Evolutionary conservation across 179 eudicot species (phyloP).

Genomic region (Carnegiea gigantea): DNA sequence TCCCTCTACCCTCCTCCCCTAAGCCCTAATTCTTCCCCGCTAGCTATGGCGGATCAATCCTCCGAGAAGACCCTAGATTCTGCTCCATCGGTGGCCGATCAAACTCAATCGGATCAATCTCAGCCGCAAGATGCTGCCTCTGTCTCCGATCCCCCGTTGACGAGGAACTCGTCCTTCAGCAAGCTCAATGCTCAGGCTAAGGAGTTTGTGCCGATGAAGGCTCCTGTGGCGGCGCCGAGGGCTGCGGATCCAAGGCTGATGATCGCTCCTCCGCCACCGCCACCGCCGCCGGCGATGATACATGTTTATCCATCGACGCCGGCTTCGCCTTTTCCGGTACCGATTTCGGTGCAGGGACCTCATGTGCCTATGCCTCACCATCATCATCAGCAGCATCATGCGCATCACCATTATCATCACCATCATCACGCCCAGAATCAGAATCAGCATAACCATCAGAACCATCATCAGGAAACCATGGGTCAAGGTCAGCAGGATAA

Average conservation of each 20-base stretch:
- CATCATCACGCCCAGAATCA: constrained; percentile 18
- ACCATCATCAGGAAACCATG: constrained; percentile 27
- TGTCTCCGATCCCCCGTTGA: constrained; percentile 32
- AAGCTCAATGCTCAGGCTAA: constrained; percentile 78
- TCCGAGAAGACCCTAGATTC: constrained; percentile 28
- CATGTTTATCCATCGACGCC: constrained; percentile 36
- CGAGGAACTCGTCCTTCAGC: constrained; percentile 49
- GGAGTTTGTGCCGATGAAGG: constrained; percentile 63
- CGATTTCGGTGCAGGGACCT: constrained; percentile 32
- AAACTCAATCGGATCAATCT: background rate
- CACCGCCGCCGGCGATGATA: constrained; percentile 32
- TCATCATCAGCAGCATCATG: constrained; percentile 20
- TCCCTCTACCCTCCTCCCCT: background rate
- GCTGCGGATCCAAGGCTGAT: constrained; percentile 30
- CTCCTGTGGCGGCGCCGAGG: constrained; percentile 32
- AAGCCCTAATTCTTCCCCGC: constrained; percentile 25
- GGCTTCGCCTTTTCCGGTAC: constrained; percentile 27
- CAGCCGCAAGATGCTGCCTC: background rate
- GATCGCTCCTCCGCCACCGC: constrained; percentile 34
- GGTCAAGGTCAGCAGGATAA: constrained; percentile 29
- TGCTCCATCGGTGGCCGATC: constrained; percentile 13
- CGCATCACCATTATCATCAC: constrained; percentile 11
- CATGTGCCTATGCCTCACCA: constrained; percentile 19
- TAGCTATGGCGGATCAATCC: constrained; percentile 27
- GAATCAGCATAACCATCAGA: constrained; percentile 24